Evolutionary conservation across 768 basidiomycete species (phyloP).

Genomic region (Lactarius psammicola): DNA sequence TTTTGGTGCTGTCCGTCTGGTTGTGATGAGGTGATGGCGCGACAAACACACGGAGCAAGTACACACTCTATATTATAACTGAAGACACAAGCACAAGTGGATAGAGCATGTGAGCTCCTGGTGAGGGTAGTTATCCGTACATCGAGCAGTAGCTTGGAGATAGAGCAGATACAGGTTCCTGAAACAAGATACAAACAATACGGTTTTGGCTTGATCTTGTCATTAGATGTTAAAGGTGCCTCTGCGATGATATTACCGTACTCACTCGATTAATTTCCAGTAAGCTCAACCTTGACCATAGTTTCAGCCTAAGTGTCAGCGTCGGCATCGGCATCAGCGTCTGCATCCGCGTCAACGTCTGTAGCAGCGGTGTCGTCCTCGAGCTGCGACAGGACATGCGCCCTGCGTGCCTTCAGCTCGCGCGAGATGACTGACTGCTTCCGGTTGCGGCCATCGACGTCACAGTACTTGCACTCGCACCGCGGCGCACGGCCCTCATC

Average conservation of each 20-base stretch:
- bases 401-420: constrained; percentile 6
- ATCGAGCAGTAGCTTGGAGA: neutral
- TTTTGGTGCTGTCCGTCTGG: neutral
- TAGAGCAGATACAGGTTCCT: neutral
- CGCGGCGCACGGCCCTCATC: constrained; percentile 6
- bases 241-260: neutral
- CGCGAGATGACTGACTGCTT: constrained; percentile 13
- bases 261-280: neutral
- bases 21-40: neutral
- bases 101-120: neutral
- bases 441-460: neutral
- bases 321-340: neutral
- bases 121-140: neutral
- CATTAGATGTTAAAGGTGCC: neutral
- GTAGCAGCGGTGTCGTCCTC: neutral
- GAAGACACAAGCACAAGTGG: neutral
- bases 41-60: neutral
- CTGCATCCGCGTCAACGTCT: neutral
- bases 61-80: neutral
- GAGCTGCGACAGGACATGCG: neutral
- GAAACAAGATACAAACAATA: neutral
- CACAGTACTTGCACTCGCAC: constrained; percentile 19
- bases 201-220: neutral
- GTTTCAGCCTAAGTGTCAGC: neutral
- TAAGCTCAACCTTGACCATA: neutral